phyloP scores from a whole-genome alignment of 257 asterid genomes.

The Solanum chmielewskii region DNA sequence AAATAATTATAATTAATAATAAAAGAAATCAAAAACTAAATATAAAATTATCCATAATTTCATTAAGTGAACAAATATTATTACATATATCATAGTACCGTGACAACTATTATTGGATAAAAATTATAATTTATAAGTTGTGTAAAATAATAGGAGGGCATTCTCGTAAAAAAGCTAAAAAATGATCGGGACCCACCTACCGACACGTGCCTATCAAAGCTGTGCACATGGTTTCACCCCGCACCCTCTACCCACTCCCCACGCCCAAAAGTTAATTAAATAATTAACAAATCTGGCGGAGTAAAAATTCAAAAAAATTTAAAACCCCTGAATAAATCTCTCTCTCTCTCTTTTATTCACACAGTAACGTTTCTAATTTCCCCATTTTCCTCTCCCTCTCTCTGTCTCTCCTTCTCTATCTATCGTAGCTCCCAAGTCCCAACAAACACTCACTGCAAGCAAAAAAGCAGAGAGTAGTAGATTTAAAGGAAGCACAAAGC shows the following conservation, averaged over 20 bases:
- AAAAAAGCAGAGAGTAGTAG: not conserved
- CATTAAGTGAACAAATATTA: too few species aligned
- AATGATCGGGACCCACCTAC: not conserved
- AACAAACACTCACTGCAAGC: not conserved
- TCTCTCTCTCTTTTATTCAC: not conserved
- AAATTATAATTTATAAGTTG: too few species aligned
- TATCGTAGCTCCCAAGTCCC: constrained; percentile 8
- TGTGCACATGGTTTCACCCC: constrained; percentile 19
- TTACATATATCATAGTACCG: too few species aligned
- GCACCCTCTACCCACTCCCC: not conserved
- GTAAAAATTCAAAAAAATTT: not conserved
- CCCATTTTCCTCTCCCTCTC: not conserved
- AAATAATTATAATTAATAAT: too few species aligned
- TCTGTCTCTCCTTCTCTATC: not conserved
- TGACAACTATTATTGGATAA: too few species aligned
- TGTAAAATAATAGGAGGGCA: not conserved
- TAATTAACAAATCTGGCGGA: constrained; percentile 1
- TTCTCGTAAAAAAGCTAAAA: not conserved
- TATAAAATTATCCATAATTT: too few species aligned
- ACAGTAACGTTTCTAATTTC: not conserved
- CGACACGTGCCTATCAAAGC: constrained; percentile 21
- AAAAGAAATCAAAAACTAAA: too few species aligned
- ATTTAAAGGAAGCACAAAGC: not conserved
- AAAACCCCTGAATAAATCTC: not conserved
- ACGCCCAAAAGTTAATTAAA: not conserved